A percentile compares a stretch with the other conserved stretches of the same genome.
phyloP scores from a whole-genome alignment of 257 asterid genomes.

The Parsonsia alboflavescens region DNA sequence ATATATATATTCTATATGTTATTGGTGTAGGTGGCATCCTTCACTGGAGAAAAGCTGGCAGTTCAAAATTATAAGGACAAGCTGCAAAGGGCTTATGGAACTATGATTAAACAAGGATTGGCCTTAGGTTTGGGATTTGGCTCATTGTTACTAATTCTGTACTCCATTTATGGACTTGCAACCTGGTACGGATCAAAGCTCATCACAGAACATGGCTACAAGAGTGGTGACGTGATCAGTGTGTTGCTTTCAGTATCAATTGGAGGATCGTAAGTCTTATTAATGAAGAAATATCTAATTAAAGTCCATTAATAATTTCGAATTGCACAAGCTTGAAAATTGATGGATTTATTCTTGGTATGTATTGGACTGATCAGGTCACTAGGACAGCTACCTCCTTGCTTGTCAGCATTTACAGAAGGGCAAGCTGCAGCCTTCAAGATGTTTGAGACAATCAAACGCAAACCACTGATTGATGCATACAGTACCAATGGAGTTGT shows the following conservation, averaged over 20 bases:
- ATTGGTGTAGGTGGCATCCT: conserved; percentile 53
- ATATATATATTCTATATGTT: neutral
- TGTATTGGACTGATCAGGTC: conserved; percentile 33
- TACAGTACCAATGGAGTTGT: conserved; percentile 32
- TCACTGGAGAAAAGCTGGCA: conserved; percentile 54
- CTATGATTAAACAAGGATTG: conserved; percentile 44
- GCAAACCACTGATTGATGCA: conserved; percentile 51
- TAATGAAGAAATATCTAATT: too few species aligned
- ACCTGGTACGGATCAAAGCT: conserved; percentile 58
- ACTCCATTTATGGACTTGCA: conserved; percentile 50
- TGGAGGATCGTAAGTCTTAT: conserved; percentile 57
- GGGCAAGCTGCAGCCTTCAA: conserved; percentile 60
- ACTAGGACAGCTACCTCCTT: conserved; percentile 55
- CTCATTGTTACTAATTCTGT: conserved; percentile 24
- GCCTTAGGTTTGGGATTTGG: conserved; percentile 61
- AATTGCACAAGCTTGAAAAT: neutral
- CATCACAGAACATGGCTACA: conserved; percentile 38
- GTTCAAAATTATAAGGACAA: conserved; percentile 38
- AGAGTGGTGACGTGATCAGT: conserved; percentile 45
- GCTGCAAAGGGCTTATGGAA: conserved; percentile 37
- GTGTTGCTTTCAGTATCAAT: conserved; percentile 49
- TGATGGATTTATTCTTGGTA: neutral
- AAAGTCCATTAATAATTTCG: too few species aligned
- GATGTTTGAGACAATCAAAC: conserved; percentile 52
- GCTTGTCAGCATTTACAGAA: conserved; percentile 49